Base-by-base conservation (phyloP, 441 rosid species). In the Croton laevigatus region DNA sequence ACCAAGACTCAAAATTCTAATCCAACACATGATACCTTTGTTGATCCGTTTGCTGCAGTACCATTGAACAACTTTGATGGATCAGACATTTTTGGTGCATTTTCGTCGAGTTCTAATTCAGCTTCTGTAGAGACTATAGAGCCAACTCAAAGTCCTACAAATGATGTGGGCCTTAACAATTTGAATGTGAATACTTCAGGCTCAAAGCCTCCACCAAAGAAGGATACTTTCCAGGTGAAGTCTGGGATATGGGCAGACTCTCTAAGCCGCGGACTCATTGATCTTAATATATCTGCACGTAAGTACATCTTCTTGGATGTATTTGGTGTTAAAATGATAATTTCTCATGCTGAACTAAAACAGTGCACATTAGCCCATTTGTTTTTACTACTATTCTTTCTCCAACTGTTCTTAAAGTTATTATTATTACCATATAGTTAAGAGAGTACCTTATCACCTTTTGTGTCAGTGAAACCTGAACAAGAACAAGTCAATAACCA, bases 191-290 rank as follows among this genome's bases (percentile, higher is more conserved):
- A 78, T 23, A 36, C 85, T 58, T 80, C 79, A 67, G 82, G 75
- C 57, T 68, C 87, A 3, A 82, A 76, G 66, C 77, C 86, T 68
- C 82, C 69, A 58, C 83, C 75, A 62, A 88, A 85, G 86, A 88
- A 87, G 77, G 93, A 86, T 49, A 42, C 70, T 68, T 91, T 96
- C 82, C 84, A 85, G 73, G 94, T 93, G 75, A 93, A 89, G 71
- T 96, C 99, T 66, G 98, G 97, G 76, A 86, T 93, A 75, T 96
- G 97, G 97, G 88, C 98, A 68, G 96, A 93, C 85, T 88, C 99
- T 38, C 82, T 96, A 48, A 96, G 88, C 86, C 98, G 97, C 65
- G 99, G 98, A 68, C 71, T 96, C 52, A 93, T 96, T 80, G 99
- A 96, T 86, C 99, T 96, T 44, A 93, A 96, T 71, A 89, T 96